Conservation (phyloP, 2,329 filamentous ascomycete genomes). For the Colletotrichum trifolii region DNA sequence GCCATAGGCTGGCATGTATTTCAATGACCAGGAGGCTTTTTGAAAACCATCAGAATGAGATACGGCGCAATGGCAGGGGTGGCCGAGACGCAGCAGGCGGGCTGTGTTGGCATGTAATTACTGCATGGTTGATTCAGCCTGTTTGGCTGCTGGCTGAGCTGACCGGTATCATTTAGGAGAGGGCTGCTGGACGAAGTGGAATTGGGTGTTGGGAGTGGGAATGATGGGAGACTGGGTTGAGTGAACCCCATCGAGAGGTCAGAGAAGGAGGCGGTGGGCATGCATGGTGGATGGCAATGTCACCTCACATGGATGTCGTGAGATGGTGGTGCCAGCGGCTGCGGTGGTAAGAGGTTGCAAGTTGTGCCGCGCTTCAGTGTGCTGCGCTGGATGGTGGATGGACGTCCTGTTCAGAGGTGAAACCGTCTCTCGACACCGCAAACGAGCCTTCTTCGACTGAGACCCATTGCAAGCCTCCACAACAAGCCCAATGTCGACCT, state of each 20-base stretch:
- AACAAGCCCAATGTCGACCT: too few relatives aligned
- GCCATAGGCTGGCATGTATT: not conserved
- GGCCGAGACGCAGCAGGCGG: slow-evolving; percentile 12
- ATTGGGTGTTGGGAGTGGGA: not conserved
- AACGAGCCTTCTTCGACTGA: not conserved
- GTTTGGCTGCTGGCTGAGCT: too few relatives aligned
- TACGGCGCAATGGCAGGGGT: slow-evolving; percentile 14
- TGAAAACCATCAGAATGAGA: slow-evolving; percentile 7
- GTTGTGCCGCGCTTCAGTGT: too few relatives aligned
- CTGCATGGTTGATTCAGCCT: too few relatives aligned
- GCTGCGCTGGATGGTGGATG: slow-evolving; percentile 2
- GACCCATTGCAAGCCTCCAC: too few relatives aligned
- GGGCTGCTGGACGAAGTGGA: not conserved
- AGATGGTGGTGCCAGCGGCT: slow-evolving; percentile 34
- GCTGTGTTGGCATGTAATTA: not conserved
- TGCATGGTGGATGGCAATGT: slow-evolving; percentile 11
- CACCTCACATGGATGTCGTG: slow-evolving; percentile 26
- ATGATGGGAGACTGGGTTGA: not conserved
- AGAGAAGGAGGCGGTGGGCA: slow-evolving; percentile 2
- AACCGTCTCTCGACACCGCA: slow-evolving; percentile 14
- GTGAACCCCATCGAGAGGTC: too few relatives aligned
- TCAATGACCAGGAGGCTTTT: slow-evolving; percentile 9
- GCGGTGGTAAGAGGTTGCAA: not conserved
- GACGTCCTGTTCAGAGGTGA: slow-evolving; percentile 7
- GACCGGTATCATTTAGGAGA: too few relatives aligned